Base-by-base conservation (phyloP, 768 basidiomycete species). In the Rhodotorula graminis region DNA sequence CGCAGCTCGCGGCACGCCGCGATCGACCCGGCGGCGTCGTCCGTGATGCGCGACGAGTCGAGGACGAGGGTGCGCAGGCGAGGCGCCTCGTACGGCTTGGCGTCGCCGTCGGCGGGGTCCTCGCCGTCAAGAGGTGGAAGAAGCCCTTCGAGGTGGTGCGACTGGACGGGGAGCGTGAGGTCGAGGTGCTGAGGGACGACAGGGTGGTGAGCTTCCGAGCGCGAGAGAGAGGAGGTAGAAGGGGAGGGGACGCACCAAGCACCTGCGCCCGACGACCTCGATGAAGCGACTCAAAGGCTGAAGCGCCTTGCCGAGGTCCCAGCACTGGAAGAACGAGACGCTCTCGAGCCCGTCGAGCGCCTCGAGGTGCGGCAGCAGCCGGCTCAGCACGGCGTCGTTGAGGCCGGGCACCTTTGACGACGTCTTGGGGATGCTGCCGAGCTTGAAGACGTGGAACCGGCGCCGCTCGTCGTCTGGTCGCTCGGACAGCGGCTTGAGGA, bases 31-130 rank as follows among this genome's bases (percentile, higher is more conserved):
- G 68, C 61, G 0, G 75, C 65, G 2, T 50, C 42, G 55, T 78
- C 78, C 29, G 68, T 71, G 14, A 77, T 69, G 29, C 63, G 56
- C 9, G 73, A 65, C 10, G 61, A 65, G 49, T 78, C 73, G 53
- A 78, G 73, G 3, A 78, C 64, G 46, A 78, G 69, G 16, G 69
- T 62, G 25, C 61, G 66, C 23, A 78, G 52, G 9, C 64, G 64
- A 9, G 74, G 52, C 3, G 68, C 68, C 23, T 72, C 66, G 58
- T 60, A 52, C 5, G 58, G 10, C 0, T 21, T n/a, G 21, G 25
- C 25, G 25, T 37, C 19, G 19, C 44, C 44, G 25, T 37, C 19
- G 19, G 50, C 44, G 29, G 53, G 25, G 29, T 55, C 60, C 49
- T 50, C 58, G 29, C 50, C 55, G 11, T 65, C 44, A 49, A 67